Conservation (phyloP, 2,329 filamentous ascomycete genomes). For the Coniochaeta prunicola region DNA sequence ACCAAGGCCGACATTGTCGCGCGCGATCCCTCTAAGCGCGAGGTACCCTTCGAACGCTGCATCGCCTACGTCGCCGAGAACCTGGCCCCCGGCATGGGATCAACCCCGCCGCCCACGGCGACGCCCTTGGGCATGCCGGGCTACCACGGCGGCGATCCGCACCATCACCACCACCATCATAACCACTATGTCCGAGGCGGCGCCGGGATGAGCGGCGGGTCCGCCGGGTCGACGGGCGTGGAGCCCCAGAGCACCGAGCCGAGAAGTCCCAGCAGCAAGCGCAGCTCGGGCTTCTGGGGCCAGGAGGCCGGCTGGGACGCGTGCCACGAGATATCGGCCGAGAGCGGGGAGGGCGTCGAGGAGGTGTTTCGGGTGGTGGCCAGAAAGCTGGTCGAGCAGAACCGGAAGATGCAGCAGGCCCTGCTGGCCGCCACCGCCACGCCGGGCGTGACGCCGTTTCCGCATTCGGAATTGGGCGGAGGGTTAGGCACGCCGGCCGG, state of each 20-base stretch:
- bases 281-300: slow-evolving; percentile 76
- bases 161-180: neutral
- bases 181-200: neutral
- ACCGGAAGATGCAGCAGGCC: slow-evolving; percentile 55
- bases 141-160: neutral
- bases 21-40: slow-evolving; percentile 67
- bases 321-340: slow-evolving; percentile 92
- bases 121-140: slow-evolving; percentile 19
- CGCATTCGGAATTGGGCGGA: slow-evolving; percentile 19
- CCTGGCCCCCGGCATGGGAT: slow-evolving; percentile 62
- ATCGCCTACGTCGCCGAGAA: slow-evolving; percentile 95
- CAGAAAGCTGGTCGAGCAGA: slow-evolving; percentile 56
- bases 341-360: slow-evolving; percentile 90
- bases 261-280: slow-evolving; percentile 54
- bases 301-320: slow-evolving; percentile 94
- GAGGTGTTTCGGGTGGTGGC: slow-evolving; percentile 79
- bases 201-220: neutral
- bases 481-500: slow-evolving; percentile 21
- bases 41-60: slow-evolving; percentile 90
- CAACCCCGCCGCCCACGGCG: slow-evolving; percentile 59
- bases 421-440: slow-evolving; percentile 47
- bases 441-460: slow-evolving; percentile 35
- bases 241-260: slow-evolving; percentile 34
- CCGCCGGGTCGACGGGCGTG: neutral
- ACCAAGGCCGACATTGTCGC: slow-evolving; percentile 90